Percentiles rank a stretch among this genome's conserved stretches.
Evolutionary conservation across 108 stramenopile genomes (phyloP).

Genomic region (Pseudonitzschia multiseries): DNA sequence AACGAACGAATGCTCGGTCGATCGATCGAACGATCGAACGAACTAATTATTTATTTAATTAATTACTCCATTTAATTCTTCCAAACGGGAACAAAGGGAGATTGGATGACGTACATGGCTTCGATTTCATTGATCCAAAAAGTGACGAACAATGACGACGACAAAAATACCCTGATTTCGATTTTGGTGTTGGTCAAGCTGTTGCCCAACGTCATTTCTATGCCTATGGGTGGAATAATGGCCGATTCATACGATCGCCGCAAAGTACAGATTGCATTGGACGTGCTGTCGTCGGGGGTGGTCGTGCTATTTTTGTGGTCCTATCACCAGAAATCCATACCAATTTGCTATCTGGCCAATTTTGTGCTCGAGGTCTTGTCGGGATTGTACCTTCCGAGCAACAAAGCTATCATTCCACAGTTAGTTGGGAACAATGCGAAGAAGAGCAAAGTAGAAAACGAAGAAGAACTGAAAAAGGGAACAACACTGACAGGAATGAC

Average conservation of each 20-base stretch:
- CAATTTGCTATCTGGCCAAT: conserved; percentile 51
- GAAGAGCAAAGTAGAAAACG: neutral
- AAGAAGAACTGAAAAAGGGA: conserved; percentile 66
- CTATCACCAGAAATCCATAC: conserved; percentile 43
- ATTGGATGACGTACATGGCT: conserved; percentile 62
- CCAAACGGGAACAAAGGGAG: conserved; percentile 35
- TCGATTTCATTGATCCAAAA: conserved; percentile 41
- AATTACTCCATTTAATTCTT: no score
- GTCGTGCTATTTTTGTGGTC: conserved; percentile 52
- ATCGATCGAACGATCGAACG: no score
- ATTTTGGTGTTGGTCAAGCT: conserved; percentile 58
- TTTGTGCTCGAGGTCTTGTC: conserved; percentile 49
- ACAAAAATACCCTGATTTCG: conserved; percentile 51
- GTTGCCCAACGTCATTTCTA: conserved; percentile 60
- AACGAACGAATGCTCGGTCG: no score
- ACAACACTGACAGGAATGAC: conserved; percentile 58
- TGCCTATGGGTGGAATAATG: conserved; percentile 61
- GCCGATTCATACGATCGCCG: conserved; percentile 71
- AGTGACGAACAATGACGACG: conserved; percentile 1
- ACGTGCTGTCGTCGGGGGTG: conserved; percentile 47
- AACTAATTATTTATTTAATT: no score
- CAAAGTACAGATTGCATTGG: conserved; percentile 50
- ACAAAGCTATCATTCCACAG: conserved; percentile 55
- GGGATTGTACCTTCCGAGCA: conserved; percentile 64
- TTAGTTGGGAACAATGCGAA: conserved; percentile 29